Percentiles rank a stretch among this genome's conserved stretches.
phyloP scores from a whole-genome alignment of 2,329 filamentous ascomycete species.

The Waltergamsia citrina region DNA sequence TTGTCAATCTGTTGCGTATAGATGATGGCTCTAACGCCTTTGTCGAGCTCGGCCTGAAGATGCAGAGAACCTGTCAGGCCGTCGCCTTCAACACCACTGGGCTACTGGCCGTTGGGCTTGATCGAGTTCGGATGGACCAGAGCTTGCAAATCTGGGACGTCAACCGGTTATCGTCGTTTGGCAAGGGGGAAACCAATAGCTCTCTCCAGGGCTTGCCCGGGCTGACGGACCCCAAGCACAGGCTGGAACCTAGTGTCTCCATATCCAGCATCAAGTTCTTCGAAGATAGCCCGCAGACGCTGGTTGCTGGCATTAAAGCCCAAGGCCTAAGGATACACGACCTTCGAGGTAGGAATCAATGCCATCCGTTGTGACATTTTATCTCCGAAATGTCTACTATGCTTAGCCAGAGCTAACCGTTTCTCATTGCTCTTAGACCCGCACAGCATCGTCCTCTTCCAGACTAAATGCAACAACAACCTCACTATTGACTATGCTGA shows the following conservation, averaged over 20 bases:
- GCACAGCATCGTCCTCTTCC: conserved; percentile 46
- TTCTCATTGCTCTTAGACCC: conserved; percentile 27
- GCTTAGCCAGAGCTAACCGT: not conserved
- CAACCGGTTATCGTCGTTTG: conserved; percentile 46
- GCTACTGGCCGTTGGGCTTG: conserved; percentile 67
- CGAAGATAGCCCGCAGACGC: conserved; percentile 62
- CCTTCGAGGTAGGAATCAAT: conserved; percentile 49
- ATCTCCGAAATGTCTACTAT: not conserved
- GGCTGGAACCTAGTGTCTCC: conserved; percentile 58
- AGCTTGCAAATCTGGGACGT: conserved; percentile 80
- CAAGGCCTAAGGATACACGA: conserved; percentile 71
- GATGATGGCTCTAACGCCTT: conserved; percentile 60
- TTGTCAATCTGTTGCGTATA: conserved; percentile 65
- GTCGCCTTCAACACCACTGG: conserved; percentile 69
- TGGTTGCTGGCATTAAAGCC: conserved; percentile 68
- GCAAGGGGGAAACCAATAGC: conserved; percentile 31
- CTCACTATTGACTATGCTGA: conserved; percentile 71
- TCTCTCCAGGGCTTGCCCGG: conserved; percentile 38
- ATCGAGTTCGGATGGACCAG: conserved; percentile 72
- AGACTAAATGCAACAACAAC: conserved; percentile 60
- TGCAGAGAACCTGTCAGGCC: conserved; percentile 70
- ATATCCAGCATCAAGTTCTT: conserved; percentile 80
- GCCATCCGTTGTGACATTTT: not conserved
- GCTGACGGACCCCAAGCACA: conserved; percentile 46
- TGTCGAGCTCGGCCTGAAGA: conserved; percentile 60